Evolutionary conservation across 2,329 filamentous ascomycete species (phyloP).

Genomic region (Exophiala mesophila): DNA sequence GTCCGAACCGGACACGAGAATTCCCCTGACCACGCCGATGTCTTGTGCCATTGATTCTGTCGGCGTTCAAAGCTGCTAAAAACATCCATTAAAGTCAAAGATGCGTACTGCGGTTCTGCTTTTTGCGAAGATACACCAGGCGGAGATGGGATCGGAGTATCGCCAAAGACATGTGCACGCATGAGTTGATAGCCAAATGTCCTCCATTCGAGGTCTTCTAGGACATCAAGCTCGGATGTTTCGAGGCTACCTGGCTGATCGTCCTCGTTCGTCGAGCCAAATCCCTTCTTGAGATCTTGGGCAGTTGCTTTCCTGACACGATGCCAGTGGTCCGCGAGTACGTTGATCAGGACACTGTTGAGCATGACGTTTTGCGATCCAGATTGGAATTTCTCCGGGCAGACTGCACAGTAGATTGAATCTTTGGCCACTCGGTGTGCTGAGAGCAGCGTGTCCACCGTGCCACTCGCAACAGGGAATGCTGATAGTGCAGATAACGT

Average conservation of each 20-base stretch:
- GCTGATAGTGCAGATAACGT: slow-evolving; percentile 31
- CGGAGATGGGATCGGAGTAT: slow-evolving; percentile 14
- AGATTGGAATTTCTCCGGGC: slow-evolving; percentile 39
- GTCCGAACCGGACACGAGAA: slow-evolving; percentile 8
- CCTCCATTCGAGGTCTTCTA: slow-evolving; percentile 29
- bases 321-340: slow-evolving; percentile 42
- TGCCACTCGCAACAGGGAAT: slow-evolving; percentile 40
- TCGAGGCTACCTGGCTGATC: slow-evolving; percentile 6
- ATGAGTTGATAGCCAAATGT: slow-evolving; percentile 29
- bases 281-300: slow-evolving; percentile 37
- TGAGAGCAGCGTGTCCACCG: slow-evolving; percentile 40
- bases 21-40: slow-evolving; percentile 14
- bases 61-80: slow-evolving; percentile 39
- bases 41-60: slow-evolving; percentile 39
- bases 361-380: slow-evolving; percentile 45
- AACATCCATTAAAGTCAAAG: slow-evolving; percentile 32
- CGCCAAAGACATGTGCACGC: slow-evolving; percentile 24
- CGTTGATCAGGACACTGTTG: slow-evolving; percentile 41
- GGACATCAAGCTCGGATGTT: not conserved
- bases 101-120: not conserved
- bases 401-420: slow-evolving; percentile 40
- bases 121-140: slow-evolving; percentile 5
- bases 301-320: slow-evolving; percentile 35
- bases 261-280: slow-evolving; percentile 26
- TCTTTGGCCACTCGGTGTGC: slow-evolving; percentile 38